A percentile compares a stretch with the other conserved stretches of the same genome.
These are phyloP conservation scores for Daldinia vernicosa DNA, from an alignment of 495 filamentous ascomycete species.

Conservation along the genomic window DNA sequence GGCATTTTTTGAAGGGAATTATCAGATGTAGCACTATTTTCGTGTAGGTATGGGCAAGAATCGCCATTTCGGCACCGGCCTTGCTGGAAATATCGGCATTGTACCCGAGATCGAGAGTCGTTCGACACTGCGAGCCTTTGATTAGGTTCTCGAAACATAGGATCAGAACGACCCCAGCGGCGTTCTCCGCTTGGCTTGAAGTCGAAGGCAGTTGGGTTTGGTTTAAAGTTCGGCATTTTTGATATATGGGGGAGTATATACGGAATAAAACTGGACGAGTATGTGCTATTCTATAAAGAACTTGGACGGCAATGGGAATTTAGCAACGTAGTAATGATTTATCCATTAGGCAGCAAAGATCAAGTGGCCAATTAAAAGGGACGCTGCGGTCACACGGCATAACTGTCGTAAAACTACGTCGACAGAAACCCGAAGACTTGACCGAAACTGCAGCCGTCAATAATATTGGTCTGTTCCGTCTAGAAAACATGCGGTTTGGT, in stretches of 20 bases:
- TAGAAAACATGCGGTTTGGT: background rate
- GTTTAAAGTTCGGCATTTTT: background rate
- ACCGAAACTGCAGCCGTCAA: background rate
- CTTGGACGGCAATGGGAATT: background rate
- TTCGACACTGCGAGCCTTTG: background rate
- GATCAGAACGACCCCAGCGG: background rate
- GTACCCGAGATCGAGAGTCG: slow-evolving; percentile 5
- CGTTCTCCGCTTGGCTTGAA: background rate
- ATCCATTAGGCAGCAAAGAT: background rate
- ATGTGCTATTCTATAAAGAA: background rate
- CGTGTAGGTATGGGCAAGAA: slow-evolving; percentile 8
- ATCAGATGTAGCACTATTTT: background rate
- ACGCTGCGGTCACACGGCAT: background rate
- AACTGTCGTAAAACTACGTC: background rate
- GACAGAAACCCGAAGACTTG: background rate
- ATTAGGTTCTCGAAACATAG: background rate
- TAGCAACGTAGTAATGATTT: background rate
- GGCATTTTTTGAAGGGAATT: background rate
- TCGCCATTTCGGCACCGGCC: slow-evolving; percentile 13
- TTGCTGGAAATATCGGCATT: slow-evolving; percentile 10
- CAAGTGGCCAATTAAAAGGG: background rate
- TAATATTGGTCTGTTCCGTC: background rate
- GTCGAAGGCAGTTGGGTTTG: slow-evolving; percentile 17
- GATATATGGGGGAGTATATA: background rate
- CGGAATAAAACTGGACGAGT: background rate